Evolutionary conservation across 495 filamentous ascomycete species (phyloP).

Genomic region (Hypoxylon fragiforme): DNA sequence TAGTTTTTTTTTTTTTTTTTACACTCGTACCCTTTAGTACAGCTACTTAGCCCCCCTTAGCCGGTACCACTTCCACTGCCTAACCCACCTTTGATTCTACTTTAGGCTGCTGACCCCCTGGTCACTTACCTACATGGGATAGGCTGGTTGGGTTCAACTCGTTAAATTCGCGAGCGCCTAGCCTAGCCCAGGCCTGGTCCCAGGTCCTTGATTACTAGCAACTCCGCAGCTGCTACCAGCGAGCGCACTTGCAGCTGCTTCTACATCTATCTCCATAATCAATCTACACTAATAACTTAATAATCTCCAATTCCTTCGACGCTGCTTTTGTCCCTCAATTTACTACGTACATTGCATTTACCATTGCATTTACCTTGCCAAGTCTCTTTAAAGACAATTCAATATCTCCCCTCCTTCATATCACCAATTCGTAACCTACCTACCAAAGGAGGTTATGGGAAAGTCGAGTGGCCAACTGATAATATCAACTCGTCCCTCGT

Average conservation of each 20-base stretch:
- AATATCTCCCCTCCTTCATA: background rate
- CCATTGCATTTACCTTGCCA: too few species aligned
- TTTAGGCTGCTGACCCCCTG: background rate
- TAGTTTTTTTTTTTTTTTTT: too few species aligned
- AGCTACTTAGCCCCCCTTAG: background rate
- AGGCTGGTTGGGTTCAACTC: background rate
- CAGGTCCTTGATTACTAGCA: background rate
- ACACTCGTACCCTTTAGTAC: background rate
- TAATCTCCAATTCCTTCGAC: background rate
- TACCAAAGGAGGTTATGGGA: too few species aligned
- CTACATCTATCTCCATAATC: background rate
- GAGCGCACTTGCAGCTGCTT: background rate
- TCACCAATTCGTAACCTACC: background rate
- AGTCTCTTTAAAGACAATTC: too few species aligned
- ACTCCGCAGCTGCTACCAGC: background rate
- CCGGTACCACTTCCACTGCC: too few species aligned
- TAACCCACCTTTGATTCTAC: background rate
- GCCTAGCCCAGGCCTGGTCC: background rate
- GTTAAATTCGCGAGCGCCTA: background rate
- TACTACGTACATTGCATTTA: background rate
- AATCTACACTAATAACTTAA: background rate
- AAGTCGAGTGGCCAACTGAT: slow-evolving; percentile 14
- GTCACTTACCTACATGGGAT: background rate
- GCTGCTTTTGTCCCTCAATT: background rate
- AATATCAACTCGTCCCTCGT: background rate